Base-by-base conservation (phyloP, 2,329 filamentous ascomycete species). In the Cyanodermella asteris region DNA sequence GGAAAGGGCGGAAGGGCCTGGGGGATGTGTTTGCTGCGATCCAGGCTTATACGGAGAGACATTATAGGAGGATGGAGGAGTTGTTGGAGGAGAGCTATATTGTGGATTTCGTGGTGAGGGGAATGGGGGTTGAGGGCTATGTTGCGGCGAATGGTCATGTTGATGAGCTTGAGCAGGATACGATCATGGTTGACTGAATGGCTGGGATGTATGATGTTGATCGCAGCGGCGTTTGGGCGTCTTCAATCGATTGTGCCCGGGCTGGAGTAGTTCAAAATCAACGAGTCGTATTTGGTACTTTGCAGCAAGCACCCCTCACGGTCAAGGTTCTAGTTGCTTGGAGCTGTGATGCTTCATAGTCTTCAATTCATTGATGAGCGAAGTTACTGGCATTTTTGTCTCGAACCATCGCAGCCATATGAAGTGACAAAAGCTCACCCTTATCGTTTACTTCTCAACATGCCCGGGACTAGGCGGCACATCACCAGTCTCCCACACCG, bases 11-110 rank as follows among this genome's bases (percentile, higher is more conserved):
- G 50, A 36, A 64, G 44, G 76, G 69, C 34, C 46, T 91, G 39
- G 76, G 75, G 43, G 81, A 91, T 39, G 70, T 97, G 4, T 47
- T 93, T 19, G 74, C 84, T 36, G 84, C 73, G n/a, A 56, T 97
- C 30, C 72, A 68, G 37, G 76, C 74, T 10, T 94, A 97, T 45
- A 91, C 82, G 0, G 81, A 94, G 49, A 64, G 82, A 35, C 87
- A 97, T 47, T 93, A 91, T 47, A 74, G 72, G 47, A 64, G 84
- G 27, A 63, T 87, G 37, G 82, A 91, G 45, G 84, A 91, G 41
- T 53, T 93, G 38, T 68, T 82, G 20, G 84, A 94, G 44, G 87
- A 94, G 55, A 91, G 82, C 43, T 94, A 82, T 50, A 51, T 97
- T 39, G 65, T 94, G 20, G 80, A 91, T 49, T 94, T 90, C 61